phyloP scores from a whole-genome alignment of 164 flowering plant species.

The Vitis rotundifolia region DNA sequence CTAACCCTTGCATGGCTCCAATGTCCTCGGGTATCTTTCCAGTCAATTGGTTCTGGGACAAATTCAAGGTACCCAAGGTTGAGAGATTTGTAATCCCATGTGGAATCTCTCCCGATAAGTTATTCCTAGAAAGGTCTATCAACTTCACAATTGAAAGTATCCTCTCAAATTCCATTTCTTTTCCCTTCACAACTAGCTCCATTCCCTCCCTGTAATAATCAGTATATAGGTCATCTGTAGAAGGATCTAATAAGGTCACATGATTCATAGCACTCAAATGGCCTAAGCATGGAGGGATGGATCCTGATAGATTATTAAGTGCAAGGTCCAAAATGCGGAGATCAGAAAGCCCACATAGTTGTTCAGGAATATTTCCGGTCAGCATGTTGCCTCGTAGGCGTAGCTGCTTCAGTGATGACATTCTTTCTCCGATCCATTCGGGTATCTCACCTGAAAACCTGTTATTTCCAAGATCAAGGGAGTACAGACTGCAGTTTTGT shows the following conservation, averaged over 20 bases:
- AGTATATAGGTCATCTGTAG: background rate
- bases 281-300: constrained; percentile 21
- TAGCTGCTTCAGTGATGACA: background rate
- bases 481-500: constrained; percentile 15
- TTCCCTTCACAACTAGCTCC: constrained; percentile 11
- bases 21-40: too few relatives aligned
- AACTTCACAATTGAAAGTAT: background rate
- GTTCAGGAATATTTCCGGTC: constrained; percentile 20
- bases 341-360: constrained; percentile 16
- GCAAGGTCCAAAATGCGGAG: constrained; percentile 25
- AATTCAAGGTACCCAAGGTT: too few relatives aligned
- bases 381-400: constrained; percentile 16
- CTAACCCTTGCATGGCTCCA: too few relatives aligned
- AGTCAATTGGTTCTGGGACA: too few relatives aligned
- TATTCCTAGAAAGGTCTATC: constrained; percentile 22
- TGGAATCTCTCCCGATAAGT: constrained; percentile 14
- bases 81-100: background rate
- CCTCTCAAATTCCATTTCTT: background rate
- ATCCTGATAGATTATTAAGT: constrained; percentile 23
- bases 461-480: constrained; percentile 29
- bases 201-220: too few relatives aligned
- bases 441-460: constrained; percentile 28
- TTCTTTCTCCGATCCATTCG: constrained; percentile 12
- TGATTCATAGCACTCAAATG: constrained; percentile 1
- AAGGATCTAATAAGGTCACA: background rate